Percentiles rank a stretch among this genome's conserved stretches.
These are phyloP conservation scores for Umbelopsis sp. DNA, from an alignment of 371 early-diverging fungal genomes.

Conservation along the genomic window DNA sequence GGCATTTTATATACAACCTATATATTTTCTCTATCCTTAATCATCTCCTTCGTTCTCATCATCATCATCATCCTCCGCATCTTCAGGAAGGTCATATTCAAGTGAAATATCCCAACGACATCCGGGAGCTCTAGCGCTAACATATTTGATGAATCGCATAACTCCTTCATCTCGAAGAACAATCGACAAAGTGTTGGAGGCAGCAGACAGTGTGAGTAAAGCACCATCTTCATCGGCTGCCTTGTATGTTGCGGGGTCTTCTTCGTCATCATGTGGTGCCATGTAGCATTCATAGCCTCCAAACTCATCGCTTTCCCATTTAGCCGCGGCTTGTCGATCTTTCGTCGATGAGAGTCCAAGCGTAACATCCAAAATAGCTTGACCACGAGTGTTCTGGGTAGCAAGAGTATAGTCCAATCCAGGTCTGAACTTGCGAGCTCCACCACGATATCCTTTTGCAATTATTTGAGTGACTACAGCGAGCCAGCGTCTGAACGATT, in stretches of 20 bases:
- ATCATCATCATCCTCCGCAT: conserved; percentile 35
- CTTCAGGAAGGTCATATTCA: conserved; percentile 57
- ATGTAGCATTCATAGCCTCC: conserved; percentile 83
- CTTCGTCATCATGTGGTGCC: conserved; percentile 67
- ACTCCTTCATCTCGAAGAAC: conserved; percentile 74
- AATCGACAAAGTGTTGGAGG: conserved; percentile 63
- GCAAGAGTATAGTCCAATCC: conserved; percentile 80
- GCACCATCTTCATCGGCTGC: conserved; percentile 66
- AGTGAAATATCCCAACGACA: conserved; percentile 79
- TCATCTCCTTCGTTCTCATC: conserved; percentile 22
- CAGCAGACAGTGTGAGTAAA: conserved; percentile 67
- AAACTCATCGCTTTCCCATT: conserved; percentile 66
- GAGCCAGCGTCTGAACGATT: conserved; percentile 55
- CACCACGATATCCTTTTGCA: conserved; percentile 41
- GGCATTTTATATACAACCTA: too few species aligned
- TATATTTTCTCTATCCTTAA: neutral
- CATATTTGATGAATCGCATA: conserved; percentile 78
- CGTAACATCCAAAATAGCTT: conserved; percentile 59
- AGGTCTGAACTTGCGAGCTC: conserved; percentile 67
- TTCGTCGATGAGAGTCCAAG: conserved; percentile 50
- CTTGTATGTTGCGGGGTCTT: conserved; percentile 74
- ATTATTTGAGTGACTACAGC: conserved; percentile 42
- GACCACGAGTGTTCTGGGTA: conserved; percentile 44
- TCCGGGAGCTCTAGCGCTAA: conserved; percentile 68
- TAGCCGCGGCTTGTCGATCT: conserved; percentile 17